Evolutionary conservation across 306 rosid species (phyloP), one percentile per base, ranked within the genome.

Genomic region (Castanopsis chinensis): DNA sequence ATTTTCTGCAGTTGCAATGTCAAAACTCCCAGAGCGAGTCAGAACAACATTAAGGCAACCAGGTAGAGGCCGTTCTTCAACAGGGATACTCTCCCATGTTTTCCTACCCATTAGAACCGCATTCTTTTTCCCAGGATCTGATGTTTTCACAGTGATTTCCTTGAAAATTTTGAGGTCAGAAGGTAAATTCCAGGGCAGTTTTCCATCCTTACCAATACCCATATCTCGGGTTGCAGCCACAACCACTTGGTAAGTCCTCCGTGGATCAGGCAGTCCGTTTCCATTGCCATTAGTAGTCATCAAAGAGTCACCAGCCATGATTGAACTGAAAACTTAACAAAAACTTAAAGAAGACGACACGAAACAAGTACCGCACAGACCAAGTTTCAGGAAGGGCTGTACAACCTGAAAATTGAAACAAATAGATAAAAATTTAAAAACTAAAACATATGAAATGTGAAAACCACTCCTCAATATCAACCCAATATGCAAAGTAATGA

Each of bases 91-190:
- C 90, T 96, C 99, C 98, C 98, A 96, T 74, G 99, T 81, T 82
- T 90, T 93, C 74, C 99, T 88, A 74, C 98, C 99, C 99, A 96
- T 96, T 65, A 96, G 71, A 86, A 96, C 73, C 0, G 98, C 99
- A 85, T 96, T 96, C 86, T 88, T 93, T 82, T 89, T 96, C 41
- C 87, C 96, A 0, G 94, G 78, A 87, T 96, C 97, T 33, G 96
- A 85, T 52, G 98, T 88, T 32, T 64, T 82, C 8, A 73, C 61
- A 55, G 97, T 96, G 83, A 93, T 55, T 37, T 90, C 90, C 72
- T 87, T 85, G 74, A 96, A 96, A 86, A 88, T 89, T 7, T 82
- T 96, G 82, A 86, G 88, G 86, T 91, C 99, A 82, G 92, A 83
- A 73, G 97, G 94, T 78, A 96, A 77, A 45, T 52, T 86, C 98